A percentile compares a stretch with the other conserved stretches of the same genome.
These are phyloP conservation scores for Russula vinacea DNA, from an alignment of 768 basidiomycete genomes.

Conservation along the genomic window DNA sequence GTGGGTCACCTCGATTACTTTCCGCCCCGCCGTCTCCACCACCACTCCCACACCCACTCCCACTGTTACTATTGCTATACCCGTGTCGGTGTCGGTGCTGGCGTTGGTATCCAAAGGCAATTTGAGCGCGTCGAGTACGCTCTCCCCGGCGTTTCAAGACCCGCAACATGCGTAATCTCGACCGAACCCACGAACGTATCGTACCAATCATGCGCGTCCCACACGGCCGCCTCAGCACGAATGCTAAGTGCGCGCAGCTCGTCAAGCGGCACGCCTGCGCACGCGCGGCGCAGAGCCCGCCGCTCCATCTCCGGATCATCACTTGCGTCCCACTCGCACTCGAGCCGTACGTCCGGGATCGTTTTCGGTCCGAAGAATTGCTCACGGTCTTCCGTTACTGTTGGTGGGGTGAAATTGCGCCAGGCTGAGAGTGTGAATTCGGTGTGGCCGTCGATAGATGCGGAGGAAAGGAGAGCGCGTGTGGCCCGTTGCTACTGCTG, in stretches of 20 bases:
- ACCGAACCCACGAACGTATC: slow-evolving; percentile 5
- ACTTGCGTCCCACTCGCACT: slow-evolving; percentile 25
- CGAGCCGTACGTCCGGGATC: slow-evolving; percentile 6
- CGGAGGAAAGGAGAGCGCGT: slow-evolving; percentile 18
- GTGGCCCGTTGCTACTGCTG: slow-evolving; percentile 1
- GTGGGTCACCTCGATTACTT: not conserved
- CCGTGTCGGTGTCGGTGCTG: too few relatives aligned
- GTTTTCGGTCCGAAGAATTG: slow-evolving; percentile 10
- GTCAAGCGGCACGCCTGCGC: slow-evolving; percentile 7
- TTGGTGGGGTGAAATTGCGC: slow-evolving; percentile 13
- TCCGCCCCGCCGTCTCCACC: not conserved
- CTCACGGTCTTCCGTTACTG: slow-evolving; percentile 17
- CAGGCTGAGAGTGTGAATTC: slow-evolving; percentile 14
- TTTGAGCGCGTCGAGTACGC: slow-evolving; percentile 20
- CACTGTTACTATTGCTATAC: not conserved
- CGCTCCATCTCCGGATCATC: slow-evolving; percentile 19
- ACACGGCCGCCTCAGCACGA: slow-evolving; percentile 12
- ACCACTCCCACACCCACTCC: too few relatives aligned
- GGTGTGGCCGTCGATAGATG: slow-evolving; percentile 6
- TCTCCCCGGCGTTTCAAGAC: slow-evolving; percentile 7
- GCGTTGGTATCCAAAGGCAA: not conserved
- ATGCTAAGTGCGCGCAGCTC: slow-evolving; percentile 18
- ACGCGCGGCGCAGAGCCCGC: slow-evolving; percentile 11
- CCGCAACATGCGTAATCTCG: slow-evolving; percentile 21
- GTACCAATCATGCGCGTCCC: slow-evolving; percentile 17